phyloP scores from a whole-genome alignment of 345 rosid species.

The Syzygium jambos region DNA sequence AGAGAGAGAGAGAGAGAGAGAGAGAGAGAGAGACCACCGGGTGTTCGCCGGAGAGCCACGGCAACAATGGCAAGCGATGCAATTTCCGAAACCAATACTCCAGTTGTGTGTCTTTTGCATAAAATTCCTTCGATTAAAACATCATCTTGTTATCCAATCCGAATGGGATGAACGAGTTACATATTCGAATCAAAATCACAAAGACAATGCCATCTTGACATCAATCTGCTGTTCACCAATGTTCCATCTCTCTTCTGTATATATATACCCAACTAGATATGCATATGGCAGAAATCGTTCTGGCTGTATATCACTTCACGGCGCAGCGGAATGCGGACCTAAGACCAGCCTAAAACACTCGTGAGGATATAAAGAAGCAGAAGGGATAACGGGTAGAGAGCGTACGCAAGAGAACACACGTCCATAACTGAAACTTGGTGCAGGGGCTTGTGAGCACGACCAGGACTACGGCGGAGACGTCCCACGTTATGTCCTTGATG shows the following conservation, averaged over 20 bases:
- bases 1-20: too few species aligned
- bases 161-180: background rate
- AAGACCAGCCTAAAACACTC: slow-evolving; percentile 23
- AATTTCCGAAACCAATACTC: too few species aligned
- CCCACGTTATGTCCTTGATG: slow-evolving; percentile 22
- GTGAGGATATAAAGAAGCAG: slow-evolving; percentile 26
- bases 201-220: background rate
- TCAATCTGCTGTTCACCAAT: background rate
- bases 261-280: background rate
- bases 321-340: background rate
- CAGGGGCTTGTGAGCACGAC: slow-evolving; percentile 18
- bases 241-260: background rate
- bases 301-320: background rate
- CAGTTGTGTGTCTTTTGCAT: background rate
- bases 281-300: background rate
- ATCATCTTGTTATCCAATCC: background rate
- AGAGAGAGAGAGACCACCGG: too few species aligned
- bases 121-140: background rate
- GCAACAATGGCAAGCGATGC: too few species aligned
- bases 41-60: too few species aligned
- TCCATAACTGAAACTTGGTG: slow-evolving; percentile 26
- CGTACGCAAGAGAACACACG: slow-evolving; percentile 13
- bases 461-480: slow-evolving; percentile 31
- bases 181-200: background rate
- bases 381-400: slow-evolving; percentile 30